Percentiles rank a stretch among this genome's conserved stretches.
phyloP scores from a whole-genome alignment of 2,329 filamentous ascomycete species.

The Metarhizium rileyi region DNA sequence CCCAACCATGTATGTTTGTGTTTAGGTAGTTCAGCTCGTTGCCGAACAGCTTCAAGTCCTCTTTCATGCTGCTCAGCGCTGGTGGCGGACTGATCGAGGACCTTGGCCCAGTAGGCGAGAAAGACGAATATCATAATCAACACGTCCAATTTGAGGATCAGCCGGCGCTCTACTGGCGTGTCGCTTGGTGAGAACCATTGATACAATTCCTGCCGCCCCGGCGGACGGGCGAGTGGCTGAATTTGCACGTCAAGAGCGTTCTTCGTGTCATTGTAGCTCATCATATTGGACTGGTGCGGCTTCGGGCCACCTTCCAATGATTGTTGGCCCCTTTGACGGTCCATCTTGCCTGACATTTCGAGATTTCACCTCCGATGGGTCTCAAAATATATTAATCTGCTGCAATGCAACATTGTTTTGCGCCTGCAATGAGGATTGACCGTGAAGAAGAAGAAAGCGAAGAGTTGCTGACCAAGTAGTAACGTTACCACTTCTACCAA shows the following conservation, averaged over 20 bases:
- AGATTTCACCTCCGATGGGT: neutral
- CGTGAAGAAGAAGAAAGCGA: no score
- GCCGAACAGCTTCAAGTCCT: slow-evolving; percentile 37
- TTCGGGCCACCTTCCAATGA: neutral
- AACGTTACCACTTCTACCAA: no score
- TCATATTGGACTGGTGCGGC: neutral
- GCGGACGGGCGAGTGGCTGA: neutral
- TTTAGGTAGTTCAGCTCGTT: slow-evolving; percentile 43
- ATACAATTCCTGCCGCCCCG: slow-evolving; percentile 22
- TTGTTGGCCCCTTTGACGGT: neutral
- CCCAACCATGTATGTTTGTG: slow-evolving; percentile 21
- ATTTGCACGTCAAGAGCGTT: neutral
- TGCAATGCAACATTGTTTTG: no score
- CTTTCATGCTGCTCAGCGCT: slow-evolving; percentile 29
- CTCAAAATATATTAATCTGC: no score
- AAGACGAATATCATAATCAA: slow-evolving; percentile 33
- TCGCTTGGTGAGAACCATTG: slow-evolving; percentile 40
- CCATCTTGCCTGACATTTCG: neutral
- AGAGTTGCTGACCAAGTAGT: no score
- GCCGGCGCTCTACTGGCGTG: slow-evolving; percentile 21
- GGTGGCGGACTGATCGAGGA: slow-evolving; percentile 26
- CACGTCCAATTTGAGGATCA: slow-evolving; percentile 45
- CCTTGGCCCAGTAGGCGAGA: slow-evolving; percentile 46
- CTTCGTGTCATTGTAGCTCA: neutral
- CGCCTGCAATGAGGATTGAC: no score